Conservation (phyloP, 495 filamentous ascomycete species). For the Podospora comata region DNA sequence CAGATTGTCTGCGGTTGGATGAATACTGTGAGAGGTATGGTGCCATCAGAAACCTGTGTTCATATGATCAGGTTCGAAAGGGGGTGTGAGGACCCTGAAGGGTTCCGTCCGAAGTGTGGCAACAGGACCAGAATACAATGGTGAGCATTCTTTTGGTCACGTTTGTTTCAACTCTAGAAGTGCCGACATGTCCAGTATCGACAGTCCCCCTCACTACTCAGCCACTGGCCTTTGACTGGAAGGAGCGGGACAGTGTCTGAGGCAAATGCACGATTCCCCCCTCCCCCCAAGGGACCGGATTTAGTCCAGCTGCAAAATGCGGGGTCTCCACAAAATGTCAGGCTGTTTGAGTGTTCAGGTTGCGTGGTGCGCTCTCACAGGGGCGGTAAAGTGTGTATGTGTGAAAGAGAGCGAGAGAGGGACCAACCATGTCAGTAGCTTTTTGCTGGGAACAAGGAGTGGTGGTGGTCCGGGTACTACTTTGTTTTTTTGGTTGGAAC, state of each 20-base stretch:
- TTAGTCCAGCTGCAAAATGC: background rate
- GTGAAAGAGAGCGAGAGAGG: too few species aligned
- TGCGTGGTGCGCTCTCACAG: slow-evolving; percentile 6
- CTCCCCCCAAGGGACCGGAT: slow-evolving; percentile 2
- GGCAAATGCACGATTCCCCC: background rate
- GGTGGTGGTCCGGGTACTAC: background rate
- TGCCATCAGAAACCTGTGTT: slow-evolving; percentile 13
- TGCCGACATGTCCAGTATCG: background rate
- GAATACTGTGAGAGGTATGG: slow-evolving; percentile 18
- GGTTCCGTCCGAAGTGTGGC: slow-evolving; percentile 10
- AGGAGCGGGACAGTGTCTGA: background rate
- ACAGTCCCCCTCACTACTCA: background rate
- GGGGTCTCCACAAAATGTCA: slow-evolving; percentile 7
- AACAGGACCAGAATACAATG: background rate
- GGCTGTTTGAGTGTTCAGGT: background rate
- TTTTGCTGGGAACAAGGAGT: background rate
- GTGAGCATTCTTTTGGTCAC: background rate
- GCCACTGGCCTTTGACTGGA: background rate
- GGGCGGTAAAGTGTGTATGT: background rate
- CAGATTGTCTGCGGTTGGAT: slow-evolving; percentile 22
- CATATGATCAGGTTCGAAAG: slow-evolving; percentile 6
- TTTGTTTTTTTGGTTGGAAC: slow-evolving; percentile 9
- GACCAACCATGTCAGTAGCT: background rate
- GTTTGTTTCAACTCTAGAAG: background rate
- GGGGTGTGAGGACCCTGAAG: slow-evolving; percentile 6